phyloP scores from a whole-genome alignment of 805 yeast species.

The Teunomyces cretensis region DNA sequence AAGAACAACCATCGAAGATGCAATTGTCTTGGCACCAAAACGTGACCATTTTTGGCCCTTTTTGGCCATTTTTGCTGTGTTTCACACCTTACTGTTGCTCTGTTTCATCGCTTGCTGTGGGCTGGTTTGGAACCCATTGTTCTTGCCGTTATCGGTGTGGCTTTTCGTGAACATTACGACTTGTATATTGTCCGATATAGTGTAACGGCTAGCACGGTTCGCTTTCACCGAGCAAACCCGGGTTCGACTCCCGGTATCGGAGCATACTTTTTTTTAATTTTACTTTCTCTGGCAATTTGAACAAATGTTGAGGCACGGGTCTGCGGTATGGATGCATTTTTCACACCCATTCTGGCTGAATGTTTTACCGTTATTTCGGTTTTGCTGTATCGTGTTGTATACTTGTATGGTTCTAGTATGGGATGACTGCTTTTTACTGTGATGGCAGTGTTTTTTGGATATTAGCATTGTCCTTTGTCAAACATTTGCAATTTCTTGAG shows the following conservation, averaged over 20 bases:
- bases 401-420: too few relatives aligned
- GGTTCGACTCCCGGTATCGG: slow-evolving; percentile 88
- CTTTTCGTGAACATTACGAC: not conserved
- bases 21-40: not conserved
- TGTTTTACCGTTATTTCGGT: not conserved
- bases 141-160: not conserved
- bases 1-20: too few relatives aligned
- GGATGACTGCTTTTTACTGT: too few relatives aligned
- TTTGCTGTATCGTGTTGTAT: not conserved
- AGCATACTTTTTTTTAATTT: slow-evolving; percentile 24
- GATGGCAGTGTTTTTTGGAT: too few relatives aligned
- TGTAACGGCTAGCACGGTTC: slow-evolving; percentile 82
- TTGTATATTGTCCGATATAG: slow-evolving; percentile 55
- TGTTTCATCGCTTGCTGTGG: not conserved
- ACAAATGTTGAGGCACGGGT: not conserved
- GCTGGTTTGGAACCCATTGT: not conserved
- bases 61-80: not conserved
- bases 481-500: too few relatives aligned
- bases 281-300: too few relatives aligned
- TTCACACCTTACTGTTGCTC: not conserved
- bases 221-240: slow-evolving; percentile 83
- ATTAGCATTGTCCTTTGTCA: too few relatives aligned
- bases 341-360: not conserved
- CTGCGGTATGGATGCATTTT: not conserved
- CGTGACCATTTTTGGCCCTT: too few relatives aligned